Conservation (phyloP, 352 stramenopile species). For the Globisporangium cystogenes region DNA sequence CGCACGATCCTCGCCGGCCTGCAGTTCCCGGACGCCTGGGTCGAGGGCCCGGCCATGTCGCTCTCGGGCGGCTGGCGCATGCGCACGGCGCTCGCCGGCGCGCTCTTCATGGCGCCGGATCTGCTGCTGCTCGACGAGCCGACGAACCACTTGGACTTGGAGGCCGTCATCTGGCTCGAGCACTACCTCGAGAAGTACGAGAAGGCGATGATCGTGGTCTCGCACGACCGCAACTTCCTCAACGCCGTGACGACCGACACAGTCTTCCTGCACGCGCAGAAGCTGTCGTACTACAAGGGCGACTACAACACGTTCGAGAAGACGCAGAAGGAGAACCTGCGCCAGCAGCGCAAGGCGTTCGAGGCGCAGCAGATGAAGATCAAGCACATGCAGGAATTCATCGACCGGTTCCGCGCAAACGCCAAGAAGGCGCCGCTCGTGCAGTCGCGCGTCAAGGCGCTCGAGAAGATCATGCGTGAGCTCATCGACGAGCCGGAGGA, state of each 20-base stretch:
- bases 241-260: slow-evolving; percentile 97
- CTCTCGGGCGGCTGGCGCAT: slow-evolving; percentile 94
- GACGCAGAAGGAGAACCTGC: slow-evolving; percentile 90
- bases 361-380: slow-evolving; percentile 87
- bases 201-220: slow-evolving; percentile 95
- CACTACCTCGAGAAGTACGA: slow-evolving; percentile 89
- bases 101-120: slow-evolving; percentile 94
- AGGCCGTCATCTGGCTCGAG: slow-evolving; percentile 91
- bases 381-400: slow-evolving; percentile 97
- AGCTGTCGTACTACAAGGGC: slow-evolving; percentile 92
- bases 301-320: slow-evolving; percentile 97
- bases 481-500: slow-evolving; percentile 91
- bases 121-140: slow-evolving; percentile 97
- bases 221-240: slow-evolving; percentile 95
- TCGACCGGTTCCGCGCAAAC: slow-evolving; percentile 94
- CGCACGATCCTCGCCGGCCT: slow-evolving; percentile 91
- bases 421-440: slow-evolving; percentile 95
- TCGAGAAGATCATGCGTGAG: slow-evolving; percentile 86
- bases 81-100: slow-evolving; percentile 91
- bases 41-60: slow-evolving; percentile 87
- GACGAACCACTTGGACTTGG: slow-evolving; percentile 97
- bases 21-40: slow-evolving; percentile 92
- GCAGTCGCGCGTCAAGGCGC: slow-evolving; percentile 95
- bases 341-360: slow-evolving; percentile 90
- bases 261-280: slow-evolving; percentile 90